Evolutionary conservation across 129 eudicot species (phyloP).

Genomic region (Ambrosia trifida): DNA sequence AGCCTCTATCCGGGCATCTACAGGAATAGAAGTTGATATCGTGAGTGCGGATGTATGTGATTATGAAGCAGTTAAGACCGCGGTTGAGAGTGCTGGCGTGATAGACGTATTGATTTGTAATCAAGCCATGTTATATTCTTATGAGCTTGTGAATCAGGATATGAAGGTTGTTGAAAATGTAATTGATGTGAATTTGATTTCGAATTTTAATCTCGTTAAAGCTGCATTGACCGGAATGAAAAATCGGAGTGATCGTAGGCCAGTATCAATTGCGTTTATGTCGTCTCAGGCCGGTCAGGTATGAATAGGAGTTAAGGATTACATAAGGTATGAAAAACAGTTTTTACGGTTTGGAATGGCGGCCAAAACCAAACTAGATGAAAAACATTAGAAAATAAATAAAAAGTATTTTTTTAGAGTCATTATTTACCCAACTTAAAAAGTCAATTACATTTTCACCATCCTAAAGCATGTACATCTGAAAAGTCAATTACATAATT

Average conservation of each 20-base stretch:
- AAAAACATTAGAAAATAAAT: no score
- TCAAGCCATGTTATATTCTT: conserved; percentile 56
- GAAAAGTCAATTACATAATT: no score
- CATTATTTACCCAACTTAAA: no score
- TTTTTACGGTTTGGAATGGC: no score
- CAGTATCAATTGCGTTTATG: conserved; percentile 56
- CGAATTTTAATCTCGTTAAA: conserved; percentile 58
- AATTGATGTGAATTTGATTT: conserved; percentile 67
- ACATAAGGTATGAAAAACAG: no score
- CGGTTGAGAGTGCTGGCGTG: conserved; percentile 44
- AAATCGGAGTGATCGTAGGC: conserved; percentile 43
- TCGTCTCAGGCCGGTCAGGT: conserved; percentile 83
- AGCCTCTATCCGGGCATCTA: conserved; percentile 45
- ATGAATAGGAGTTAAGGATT: background rate
- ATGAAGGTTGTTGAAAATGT: conserved; percentile 49
- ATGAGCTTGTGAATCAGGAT: conserved; percentile 45
- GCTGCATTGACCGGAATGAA: conserved; percentile 69
- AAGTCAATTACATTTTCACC: no score
- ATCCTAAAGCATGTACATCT: no score
- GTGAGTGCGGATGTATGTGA: conserved; percentile 67
- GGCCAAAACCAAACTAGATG: no score
- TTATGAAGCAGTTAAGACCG: conserved; percentile 47
- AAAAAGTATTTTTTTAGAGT: no score
- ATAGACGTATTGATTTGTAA: conserved; percentile 67
- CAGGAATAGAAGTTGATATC: conserved; percentile 50